Conservation (phyloP, 495 filamentous ascomycete species). For the Parathielavia hyrcaniae region DNA sequence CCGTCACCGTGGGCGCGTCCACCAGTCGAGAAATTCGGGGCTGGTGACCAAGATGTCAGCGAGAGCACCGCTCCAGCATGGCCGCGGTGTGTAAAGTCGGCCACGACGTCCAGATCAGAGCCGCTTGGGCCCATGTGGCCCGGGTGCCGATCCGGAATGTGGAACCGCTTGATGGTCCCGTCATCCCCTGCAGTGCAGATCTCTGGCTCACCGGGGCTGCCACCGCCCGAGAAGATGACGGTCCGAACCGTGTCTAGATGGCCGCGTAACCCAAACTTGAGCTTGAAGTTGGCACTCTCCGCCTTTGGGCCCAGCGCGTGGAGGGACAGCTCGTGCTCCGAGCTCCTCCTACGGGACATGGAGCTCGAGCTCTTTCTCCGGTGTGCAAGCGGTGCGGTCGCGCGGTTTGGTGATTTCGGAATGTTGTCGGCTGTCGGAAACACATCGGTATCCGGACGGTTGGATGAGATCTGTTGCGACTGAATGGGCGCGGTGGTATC, state of each 20-base stretch:
- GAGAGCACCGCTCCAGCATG: slow-evolving; percentile 85
- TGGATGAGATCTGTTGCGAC: slow-evolving; percentile 37
- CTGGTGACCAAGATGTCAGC: slow-evolving; percentile 76
- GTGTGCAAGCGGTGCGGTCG: slow-evolving; percentile 53
- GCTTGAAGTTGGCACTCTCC: slow-evolving; percentile 73
- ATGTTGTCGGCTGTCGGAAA: slow-evolving; percentile 80
- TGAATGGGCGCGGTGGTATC: slow-evolving; percentile 40
- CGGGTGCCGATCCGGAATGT: slow-evolving; percentile 66
- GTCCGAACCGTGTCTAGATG: slow-evolving; percentile 90
- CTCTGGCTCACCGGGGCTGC: slow-evolving; percentile 88
- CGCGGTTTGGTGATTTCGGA: slow-evolving; percentile 70
- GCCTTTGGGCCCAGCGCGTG: slow-evolving; percentile 43
- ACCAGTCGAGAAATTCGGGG: slow-evolving; percentile 79
- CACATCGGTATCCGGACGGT: slow-evolving; percentile 71
- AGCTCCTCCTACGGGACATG: slow-evolving; percentile 49
- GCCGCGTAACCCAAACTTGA: slow-evolving; percentile 83
- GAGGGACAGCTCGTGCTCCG: slow-evolving; percentile 49
- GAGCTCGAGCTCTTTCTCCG: slow-evolving; percentile 75
- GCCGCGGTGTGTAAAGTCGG: slow-evolving; percentile 91
- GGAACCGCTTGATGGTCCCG: slow-evolving; percentile 92
- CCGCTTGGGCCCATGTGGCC: slow-evolving; percentile 45
- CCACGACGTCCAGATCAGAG: slow-evolving; percentile 81
- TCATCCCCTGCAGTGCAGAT: slow-evolving; percentile 96
- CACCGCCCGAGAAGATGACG: slow-evolving; percentile 92
- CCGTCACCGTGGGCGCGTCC: slow-evolving; percentile 81